Percentiles rank a stretch among this genome's conserved stretches.
These are phyloP conservation scores for Xylona heveae DNA, from an alignment of 495 filamentous ascomycete genomes.

Conservation along the genomic window DNA sequence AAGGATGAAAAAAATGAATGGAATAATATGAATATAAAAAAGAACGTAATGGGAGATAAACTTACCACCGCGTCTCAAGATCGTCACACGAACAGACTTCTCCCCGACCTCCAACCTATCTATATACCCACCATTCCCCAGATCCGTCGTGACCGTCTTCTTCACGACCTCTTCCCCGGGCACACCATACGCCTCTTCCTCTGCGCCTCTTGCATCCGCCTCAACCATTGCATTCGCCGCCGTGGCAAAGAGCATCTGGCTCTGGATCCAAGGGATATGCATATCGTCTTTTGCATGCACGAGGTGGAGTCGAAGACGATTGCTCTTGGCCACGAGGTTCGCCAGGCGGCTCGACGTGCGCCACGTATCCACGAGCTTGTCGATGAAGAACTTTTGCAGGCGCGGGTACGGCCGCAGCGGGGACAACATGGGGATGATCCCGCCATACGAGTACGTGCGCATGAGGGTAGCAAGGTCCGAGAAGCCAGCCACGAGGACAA, in stretches of 20 bases:
- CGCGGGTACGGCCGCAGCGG: constrained; percentile 41
- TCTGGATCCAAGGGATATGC: constrained; percentile 50
- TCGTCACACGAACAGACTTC: constrained; percentile 15
- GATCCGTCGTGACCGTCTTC: constrained; percentile 10
- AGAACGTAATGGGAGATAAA: too few relatives aligned
- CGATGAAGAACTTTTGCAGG: constrained; percentile 23
- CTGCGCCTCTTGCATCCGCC: constrained; percentile 19
- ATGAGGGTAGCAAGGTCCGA: constrained; percentile 50
- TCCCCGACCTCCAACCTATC: background rate
- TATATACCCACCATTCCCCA: constrained; percentile 2
- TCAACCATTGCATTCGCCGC: constrained; percentile 28
- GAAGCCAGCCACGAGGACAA: constrained; percentile 65
- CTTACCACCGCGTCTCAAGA: constrained; percentile 35
- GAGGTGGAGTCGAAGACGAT: constrained; percentile 40
- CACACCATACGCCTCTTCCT: constrained; percentile 12
- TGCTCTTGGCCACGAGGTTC: constrained; percentile 17
- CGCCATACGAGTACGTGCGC: constrained; percentile 47
- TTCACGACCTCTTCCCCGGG: constrained; percentile 19
- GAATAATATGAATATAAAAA: too few relatives aligned
- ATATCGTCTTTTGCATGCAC: constrained; percentile 56
- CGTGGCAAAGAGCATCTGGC: constrained; percentile 29
- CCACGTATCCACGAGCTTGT: constrained; percentile 33
- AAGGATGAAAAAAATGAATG: too few relatives aligned
- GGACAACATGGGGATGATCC: constrained; percentile 55
- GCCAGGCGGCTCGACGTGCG: constrained; percentile 26